These are phyloP conservation scores for Naganishia onofrii DNA, from an alignment of 768 basidiomycete genomes.

Conservation along the genomic window DNA sequence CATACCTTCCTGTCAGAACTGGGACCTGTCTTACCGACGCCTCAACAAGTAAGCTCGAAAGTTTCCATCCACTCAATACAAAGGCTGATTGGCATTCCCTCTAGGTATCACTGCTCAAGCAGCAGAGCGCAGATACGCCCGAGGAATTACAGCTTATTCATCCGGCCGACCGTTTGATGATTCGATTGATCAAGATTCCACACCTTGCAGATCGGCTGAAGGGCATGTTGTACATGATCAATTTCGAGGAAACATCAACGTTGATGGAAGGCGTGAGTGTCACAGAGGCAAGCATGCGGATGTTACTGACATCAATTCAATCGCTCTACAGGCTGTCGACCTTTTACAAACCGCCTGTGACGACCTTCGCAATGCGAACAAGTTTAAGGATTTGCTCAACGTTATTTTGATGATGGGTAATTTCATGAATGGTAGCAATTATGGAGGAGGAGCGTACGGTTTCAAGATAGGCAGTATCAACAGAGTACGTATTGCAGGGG, in stretches of 20 bases:
- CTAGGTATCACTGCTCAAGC: conserved; percentile 42
- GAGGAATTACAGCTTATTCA: conserved; percentile 86
- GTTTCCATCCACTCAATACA: not conserved
- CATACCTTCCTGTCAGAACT: conserved; percentile 86
- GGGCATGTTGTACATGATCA: conserved; percentile 89
- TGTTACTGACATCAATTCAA: not conserved
- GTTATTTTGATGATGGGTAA: conserved; percentile 94
- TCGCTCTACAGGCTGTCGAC: conserved; percentile 63
- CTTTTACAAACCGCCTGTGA: conserved; percentile 79
- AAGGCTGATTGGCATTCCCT: conserved; percentile 28
- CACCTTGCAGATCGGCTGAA: conserved; percentile 81
- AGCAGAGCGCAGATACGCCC: conserved; percentile 68
- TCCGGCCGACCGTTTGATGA: conserved; percentile 92
- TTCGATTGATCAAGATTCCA: conserved; percentile 91
- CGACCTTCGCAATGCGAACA: conserved; percentile 72
- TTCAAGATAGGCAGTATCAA: conserved; percentile 98
- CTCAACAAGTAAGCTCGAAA: conserved; percentile 70
- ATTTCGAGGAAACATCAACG: conserved; percentile 79
- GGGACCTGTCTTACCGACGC: conserved; percentile 80
- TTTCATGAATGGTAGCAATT: conserved; percentile 94
- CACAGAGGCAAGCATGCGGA: not conserved
- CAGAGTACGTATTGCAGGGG: conserved; percentile 60
- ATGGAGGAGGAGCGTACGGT: conserved; percentile 94
- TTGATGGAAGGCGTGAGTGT: conserved; percentile 72
- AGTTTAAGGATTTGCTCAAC: conserved; percentile 88